Evolutionary conservation across 495 filamentous ascomycete species (phyloP).

Genomic region (Podospora conica): DNA sequence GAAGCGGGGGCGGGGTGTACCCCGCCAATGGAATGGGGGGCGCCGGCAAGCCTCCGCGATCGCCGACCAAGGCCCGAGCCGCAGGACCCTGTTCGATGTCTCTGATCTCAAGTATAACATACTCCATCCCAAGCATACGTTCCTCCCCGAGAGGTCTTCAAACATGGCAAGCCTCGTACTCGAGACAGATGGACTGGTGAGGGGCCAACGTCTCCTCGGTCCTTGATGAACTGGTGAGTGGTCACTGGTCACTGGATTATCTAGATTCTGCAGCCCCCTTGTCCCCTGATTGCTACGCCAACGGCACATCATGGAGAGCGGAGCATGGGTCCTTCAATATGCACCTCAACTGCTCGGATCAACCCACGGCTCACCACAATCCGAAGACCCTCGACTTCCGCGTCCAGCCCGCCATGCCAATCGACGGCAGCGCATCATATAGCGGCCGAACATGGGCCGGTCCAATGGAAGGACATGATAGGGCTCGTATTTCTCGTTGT

Average conservation of each 20-base stretch:
- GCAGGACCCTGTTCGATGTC: not conserved
- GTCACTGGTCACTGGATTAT: not conserved
- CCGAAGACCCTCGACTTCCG: not conserved
- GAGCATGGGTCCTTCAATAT: not conserved
- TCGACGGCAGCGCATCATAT: too few species aligned
- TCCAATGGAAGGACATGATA: not conserved
- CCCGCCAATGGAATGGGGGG: not conserved
- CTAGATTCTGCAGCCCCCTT: not conserved
- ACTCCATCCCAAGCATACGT: too few species aligned
- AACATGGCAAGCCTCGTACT: not conserved
- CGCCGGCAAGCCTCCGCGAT: not conserved
- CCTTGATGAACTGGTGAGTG: not conserved
- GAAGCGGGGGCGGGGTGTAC: not conserved
- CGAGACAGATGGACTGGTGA: not conserved
- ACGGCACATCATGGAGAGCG: not conserved
- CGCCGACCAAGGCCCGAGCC: not conserved
- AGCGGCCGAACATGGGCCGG: too few species aligned
- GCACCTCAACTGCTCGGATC: not conserved
- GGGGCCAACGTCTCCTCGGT: not conserved
- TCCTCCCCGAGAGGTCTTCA: not conserved
- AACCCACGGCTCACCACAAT: not conserved
- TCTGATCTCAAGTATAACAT: too few species aligned
- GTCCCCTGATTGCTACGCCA: not conserved
- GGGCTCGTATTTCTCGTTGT: not conserved
- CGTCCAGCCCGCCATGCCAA: not conserved